These are phyloP conservation scores for Blastobotrys malaysiensis DNA, from an alignment of 1,139 yeast species.

Conservation along the genomic window DNA sequence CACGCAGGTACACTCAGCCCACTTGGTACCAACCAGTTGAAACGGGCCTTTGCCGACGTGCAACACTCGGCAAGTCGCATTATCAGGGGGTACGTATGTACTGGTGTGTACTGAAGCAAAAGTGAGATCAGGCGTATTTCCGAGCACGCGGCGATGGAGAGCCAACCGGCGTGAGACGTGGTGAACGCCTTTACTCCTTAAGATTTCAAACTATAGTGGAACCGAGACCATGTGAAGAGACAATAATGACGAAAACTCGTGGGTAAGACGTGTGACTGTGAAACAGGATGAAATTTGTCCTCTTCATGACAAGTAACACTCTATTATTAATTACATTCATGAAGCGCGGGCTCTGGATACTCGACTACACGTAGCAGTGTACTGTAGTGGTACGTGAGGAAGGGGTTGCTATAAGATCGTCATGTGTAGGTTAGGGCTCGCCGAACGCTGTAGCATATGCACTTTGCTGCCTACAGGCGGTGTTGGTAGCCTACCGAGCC, in stretches of 20 bases:
- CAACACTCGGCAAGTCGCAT: not conserved
- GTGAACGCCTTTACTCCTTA: not conserved
- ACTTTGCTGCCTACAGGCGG: not conserved
- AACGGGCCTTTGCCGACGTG: not conserved
- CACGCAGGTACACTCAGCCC: too few species aligned
- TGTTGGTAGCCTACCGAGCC: not conserved
- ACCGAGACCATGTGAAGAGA: not conserved
- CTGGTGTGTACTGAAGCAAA: not conserved
- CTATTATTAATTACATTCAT: too few species aligned
- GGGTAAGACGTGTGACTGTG: not conserved
- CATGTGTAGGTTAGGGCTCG: not conserved
- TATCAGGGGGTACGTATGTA: not conserved
- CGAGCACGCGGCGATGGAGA: not conserved
- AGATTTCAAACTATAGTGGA: not conserved
- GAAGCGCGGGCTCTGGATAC: too few species aligned
- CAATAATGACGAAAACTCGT: not conserved
- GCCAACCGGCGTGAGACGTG: not conserved
- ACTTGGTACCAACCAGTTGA: too few species aligned
- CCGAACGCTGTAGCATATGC: not conserved
- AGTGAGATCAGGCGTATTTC: not conserved
- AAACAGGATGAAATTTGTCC: not conserved
- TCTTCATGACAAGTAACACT: too few species aligned
- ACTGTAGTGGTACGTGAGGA: not conserved
- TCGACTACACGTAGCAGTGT: too few species aligned
- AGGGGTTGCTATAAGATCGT: not conserved